Base-by-base conservation (phyloP, 164 flowering plant species). In the Berberis thunbergii region DNA sequence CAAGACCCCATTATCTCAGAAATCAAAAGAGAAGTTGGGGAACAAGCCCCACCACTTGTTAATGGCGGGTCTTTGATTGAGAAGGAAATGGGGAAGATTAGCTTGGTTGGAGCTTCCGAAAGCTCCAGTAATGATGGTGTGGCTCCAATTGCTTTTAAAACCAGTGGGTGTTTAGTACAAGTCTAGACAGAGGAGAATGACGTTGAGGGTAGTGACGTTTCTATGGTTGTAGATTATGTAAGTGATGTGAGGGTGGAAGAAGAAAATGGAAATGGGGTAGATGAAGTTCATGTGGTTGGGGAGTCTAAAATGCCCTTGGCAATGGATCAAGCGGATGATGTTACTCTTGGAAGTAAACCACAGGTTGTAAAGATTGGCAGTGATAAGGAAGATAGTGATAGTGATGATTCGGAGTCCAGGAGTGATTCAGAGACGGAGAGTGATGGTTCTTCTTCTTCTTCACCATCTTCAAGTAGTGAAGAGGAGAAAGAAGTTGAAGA, bases 51-150 rank as follows among this genome's bases (percentile, higher is more conserved):
- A 26, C 26, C 26, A 26, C 26, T 26, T 26, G 26, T 26, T 26
- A 0, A 26, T 26, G 26, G 26, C 26, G 26, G 26, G 26, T 26
- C 26, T 26, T 26, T 56, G 44, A 70, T 81, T 72, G 88, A 73
- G 62, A 73, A 76, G 62, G 78, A 63, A 44, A 57, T 87, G 77
- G 75, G 62, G 62, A 84, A 81, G 65, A 84, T 87, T 58, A 81
- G 82, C 73, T 71, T 89, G 75, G 68, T 67, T 58, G 79, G 71
- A 9, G 75, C 26, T 10, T 54, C 56, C 2, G 72, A 67, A 41
- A 42, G 43, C 39, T 67, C 39, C 7, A 62, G 11, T 8, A 4
- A 49, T 45, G 26, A 26, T 26, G 26, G 26, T 26, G 26, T 26
- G 26, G 26, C 26, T 26, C 26, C 26, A 26, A 26, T 26, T 26